Conservation (phyloP, 2,329 filamentous ascomycete genomes). For the Juglanconis sp. region DNA sequence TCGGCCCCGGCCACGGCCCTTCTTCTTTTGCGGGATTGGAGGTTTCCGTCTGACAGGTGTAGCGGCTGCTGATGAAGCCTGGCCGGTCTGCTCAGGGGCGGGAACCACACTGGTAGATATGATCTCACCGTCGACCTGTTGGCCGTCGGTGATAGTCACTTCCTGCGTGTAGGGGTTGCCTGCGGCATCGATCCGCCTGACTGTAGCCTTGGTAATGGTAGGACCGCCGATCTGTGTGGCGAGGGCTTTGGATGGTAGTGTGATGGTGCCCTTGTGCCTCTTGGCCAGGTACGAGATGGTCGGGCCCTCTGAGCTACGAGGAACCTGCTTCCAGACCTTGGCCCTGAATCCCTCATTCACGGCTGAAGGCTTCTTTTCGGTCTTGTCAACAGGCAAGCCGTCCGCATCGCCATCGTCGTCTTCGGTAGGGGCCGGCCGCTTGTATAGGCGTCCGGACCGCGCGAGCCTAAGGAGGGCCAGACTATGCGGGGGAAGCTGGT, state of each 20-base stretch:
- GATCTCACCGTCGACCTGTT: constrained; percentile 78
- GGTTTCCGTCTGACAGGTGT: constrained; percentile 58
- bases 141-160: constrained; percentile 75
- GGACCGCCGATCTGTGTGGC: constrained; percentile 44
- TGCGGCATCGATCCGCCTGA: constrained; percentile 71
- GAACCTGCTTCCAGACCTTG: constrained; percentile 60
- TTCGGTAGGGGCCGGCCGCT: constrained; percentile 62
- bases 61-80: constrained; percentile 41
- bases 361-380: constrained; percentile 64
- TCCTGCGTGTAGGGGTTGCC: constrained; percentile 84
- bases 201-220: constrained; percentile 73
- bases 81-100: constrained; percentile 54
- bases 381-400: constrained; percentile 43
- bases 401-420: constrained; percentile 57
- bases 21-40: constrained; percentile 76
- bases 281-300: constrained; percentile 57
- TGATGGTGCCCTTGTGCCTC: constrained; percentile 59
- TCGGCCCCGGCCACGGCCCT: constrained; percentile 60
- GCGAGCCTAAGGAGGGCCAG: constrained; percentile 80
- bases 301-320: constrained; percentile 54
- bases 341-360: constrained; percentile 57
- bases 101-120: constrained; percentile 57
- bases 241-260: constrained; percentile 50
- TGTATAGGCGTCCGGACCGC: constrained; percentile 72
- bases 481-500: constrained; percentile 72